Base-by-base conservation (phyloP, 768 basidiomycete genomes). In the Termitomyces sp. region DNA sequence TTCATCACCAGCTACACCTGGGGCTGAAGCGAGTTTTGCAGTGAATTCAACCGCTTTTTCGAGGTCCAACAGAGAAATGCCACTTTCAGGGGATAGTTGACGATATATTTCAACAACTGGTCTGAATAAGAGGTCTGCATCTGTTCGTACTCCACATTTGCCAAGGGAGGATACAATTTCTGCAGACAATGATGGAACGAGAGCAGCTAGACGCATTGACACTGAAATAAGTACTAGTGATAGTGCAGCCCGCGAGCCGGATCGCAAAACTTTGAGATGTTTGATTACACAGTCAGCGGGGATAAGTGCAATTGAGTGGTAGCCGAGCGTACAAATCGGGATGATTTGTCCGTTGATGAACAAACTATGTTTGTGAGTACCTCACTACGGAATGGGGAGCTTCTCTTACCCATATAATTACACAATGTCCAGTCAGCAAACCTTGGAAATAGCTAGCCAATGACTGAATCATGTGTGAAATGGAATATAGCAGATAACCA, bases 41-140 rank as follows among this genome's bases (percentile, higher is more conserved):
- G 84, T 80, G 1, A 72, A 58, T 31, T 64, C 60, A 6, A 77
- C 77, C 60, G 70, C 73, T 44, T 69, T 64, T 44, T 72, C 72
- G 22, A 90, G 74, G 39, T 86, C 80, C 30, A 73, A 70, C 6
- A 87, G 71, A 34, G 76, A 74, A 2, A 83, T 67, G 39, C 46
- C 33, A 2, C 73, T 76, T n/a, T 76, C 81, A 16, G 73, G 66
- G 34, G 86, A 81, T 27, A 89, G 68, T 58, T 68, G 76, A 51
- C 74, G 75, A 60, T 81, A 81, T 20, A 88, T 73, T 20, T 85
- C 81, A 55, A 78, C 65, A 5, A 76, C 65, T 33, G 81, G 71
- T 9, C 72, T 70, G 30, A 86, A 84, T 5, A 89, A 65, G 34
- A 89, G 72, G 61, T 89, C 86, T 6, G 72, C 63, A 52, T 84